Evolutionary conservation across 768 basidiomycete species (phyloP).

Genomic region (Amanita phalloides): DNA sequence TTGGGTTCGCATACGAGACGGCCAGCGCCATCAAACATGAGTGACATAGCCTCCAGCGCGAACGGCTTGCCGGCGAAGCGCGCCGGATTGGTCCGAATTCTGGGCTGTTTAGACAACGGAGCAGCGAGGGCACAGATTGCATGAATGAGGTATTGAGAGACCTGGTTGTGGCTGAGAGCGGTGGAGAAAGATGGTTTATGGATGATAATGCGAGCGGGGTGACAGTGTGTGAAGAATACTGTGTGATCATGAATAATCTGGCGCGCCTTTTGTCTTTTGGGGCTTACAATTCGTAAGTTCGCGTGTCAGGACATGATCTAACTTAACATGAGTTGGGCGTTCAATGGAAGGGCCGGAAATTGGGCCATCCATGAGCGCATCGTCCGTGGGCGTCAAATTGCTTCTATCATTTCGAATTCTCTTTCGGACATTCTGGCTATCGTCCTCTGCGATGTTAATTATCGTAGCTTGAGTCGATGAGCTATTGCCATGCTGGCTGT

Average conservation of each 20-base stretch:
- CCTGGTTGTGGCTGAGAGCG: constrained; percentile 50
- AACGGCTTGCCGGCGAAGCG: constrained; percentile 46
- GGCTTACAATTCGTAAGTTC: constrained; percentile 66
- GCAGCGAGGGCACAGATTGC: constrained; percentile 74
- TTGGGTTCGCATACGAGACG: constrained; percentile 51
- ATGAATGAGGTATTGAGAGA: constrained; percentile 62
- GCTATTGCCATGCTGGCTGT: constrained; percentile 13
- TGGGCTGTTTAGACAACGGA: constrained; percentile 59
- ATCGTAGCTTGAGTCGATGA: constrained; percentile 8
- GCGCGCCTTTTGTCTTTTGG: constrained; percentile 5
- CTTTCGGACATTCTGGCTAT: constrained; percentile 30
- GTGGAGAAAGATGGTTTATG: constrained; percentile 73
- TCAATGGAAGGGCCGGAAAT: constrained; percentile 25
- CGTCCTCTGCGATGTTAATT: constrained; percentile 29
- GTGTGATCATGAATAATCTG: constrained; percentile 6
- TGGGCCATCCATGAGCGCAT: constrained; percentile 29
- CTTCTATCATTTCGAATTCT: constrained; percentile 36
- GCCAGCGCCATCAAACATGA: constrained; percentile 67
- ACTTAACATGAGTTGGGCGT: constrained; percentile 30
- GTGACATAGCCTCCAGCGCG: constrained; percentile 49
- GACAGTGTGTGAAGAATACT: constrained; percentile 81
- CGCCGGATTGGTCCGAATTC: constrained; percentile 41
- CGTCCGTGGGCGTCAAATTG: constrained; percentile 24
- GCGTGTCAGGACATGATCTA: constrained; percentile 55
- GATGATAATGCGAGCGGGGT: constrained; percentile 65